Base-by-base conservation (phyloP, 192 early-diverging fungal species). In the Kickxella alabastrina region DNA sequence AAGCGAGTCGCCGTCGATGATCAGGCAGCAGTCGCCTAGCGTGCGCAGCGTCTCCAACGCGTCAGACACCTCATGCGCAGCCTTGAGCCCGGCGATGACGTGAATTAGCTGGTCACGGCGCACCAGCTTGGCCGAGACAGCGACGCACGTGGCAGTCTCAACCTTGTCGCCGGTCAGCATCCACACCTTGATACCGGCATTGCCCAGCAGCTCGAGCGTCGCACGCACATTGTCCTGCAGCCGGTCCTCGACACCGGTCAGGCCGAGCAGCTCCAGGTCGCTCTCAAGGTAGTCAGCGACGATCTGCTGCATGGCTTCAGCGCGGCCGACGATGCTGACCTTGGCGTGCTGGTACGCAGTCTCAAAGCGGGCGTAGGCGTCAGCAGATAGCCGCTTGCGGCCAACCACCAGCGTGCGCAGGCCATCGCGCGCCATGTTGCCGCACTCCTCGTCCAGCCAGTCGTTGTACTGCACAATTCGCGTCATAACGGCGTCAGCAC, bases 111-210 rank as follows among this genome's bases (percentile, higher is more conserved):
- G 92, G 57, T 91, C 91, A 21, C 93, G 80, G 1, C 88, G 78
- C 10, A 95, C 87, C 14, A 98, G 79, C 49, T 90, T 92, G 10
- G 91, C 92, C 3, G 92, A 95, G 13, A 95, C 83, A 0, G 95
- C 92, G 57, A 98, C 91, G 62, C 91, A 93, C 0, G 90, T 92
- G 21, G 95, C 95, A 14, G 95, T 98, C 65, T 98, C 95, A 41
- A 93, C 90, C 61, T 98, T 98, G 74, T 98, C 95, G 41, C 95
- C 92, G 0, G 95, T 97, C 37, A 97, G 80, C 95, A 97, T 97
- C 95, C 95, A 97, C 19, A 97, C 88, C 54, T 84, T 88, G 34
- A 95, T 50, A 9, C 93, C 92, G 14, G 95, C 92, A 62, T 95
- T 92, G 47, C 91, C 76, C 63, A 98, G 58, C 10, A 88, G 62